Conservation (phyloP, 345 rosid genomes). For the Boechera stricta region DNA sequence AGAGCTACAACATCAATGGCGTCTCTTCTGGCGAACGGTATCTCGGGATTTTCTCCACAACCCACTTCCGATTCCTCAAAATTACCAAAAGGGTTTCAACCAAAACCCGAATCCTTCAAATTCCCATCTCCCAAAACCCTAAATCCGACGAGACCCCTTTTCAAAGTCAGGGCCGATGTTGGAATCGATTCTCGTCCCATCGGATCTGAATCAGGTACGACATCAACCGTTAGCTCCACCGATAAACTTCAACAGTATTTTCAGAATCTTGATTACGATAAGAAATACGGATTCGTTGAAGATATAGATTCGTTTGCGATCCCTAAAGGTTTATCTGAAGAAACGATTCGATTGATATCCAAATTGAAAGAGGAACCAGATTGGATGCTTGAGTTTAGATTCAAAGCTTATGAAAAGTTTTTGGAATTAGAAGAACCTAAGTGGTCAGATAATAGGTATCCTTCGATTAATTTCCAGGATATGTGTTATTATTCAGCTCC, state of each 20-base stretch:
- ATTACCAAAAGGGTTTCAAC: conserved; percentile 40
- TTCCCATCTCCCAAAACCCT: conserved; percentile 35
- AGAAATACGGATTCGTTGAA: conserved; percentile 71
- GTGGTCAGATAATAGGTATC: conserved; percentile 90
- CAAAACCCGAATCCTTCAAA: conserved; percentile 49
- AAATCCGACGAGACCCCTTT: conserved; percentile 10
- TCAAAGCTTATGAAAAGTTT: conserved; percentile 78
- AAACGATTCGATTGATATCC: conserved; percentile 70
- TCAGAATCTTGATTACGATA: conserved; percentile 68
- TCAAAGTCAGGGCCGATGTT: conserved; percentile 58
- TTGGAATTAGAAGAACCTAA: conserved; percentile 70
- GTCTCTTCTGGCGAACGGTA: conserved; percentile 53
- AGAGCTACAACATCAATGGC: conserved; percentile 52
- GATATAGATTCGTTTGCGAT: conserved; percentile 82
- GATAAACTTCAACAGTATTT: conserved; percentile 75
- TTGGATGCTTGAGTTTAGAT: conserved; percentile 88
- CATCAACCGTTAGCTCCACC: conserved; percentile 50
- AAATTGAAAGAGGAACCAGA: conserved; percentile 77
- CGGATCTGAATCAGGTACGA: conserved; percentile 53
- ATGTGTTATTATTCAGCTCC: conserved; percentile 94
- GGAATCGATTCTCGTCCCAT: conserved; percentile 50
- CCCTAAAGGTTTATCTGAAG: conserved; percentile 81
- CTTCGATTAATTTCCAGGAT: conserved; percentile 75
- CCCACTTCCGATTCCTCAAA: conserved; percentile 44
- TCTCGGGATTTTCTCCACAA: conserved; percentile 51